Evolutionary conservation across 495 filamentous ascomycete genomes (phyloP), one percentile per base, ranked within the genome.

Genomic region (Staphylotrichum tortipilum): DNA sequence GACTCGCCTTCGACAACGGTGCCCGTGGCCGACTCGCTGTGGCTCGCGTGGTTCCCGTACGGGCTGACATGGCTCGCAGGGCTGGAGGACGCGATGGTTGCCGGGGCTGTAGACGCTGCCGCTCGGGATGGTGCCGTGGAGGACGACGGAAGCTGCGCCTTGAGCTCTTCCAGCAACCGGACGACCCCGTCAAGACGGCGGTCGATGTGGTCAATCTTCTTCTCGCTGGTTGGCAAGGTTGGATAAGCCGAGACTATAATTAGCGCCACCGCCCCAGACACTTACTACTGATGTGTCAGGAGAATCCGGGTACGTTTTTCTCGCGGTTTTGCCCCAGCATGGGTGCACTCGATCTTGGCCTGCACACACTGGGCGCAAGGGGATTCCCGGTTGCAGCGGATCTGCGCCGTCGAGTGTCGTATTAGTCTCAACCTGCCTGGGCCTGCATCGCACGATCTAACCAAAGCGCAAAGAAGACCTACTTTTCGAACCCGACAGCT

Each of bases 181-280:
- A 70, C 75, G 29, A 84, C 81, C n/a, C 69, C 68, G 3, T 70
- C 73, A 3, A 85, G 70, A 3, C 79, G 78, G 36, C 78, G 72
- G 57, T 81, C 80, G 44, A 85, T 82, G 22, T 70, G 63, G 51
- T 84, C 81, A 38, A 85, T 82, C 62, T 85, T 85, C 57, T 69
- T 72, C 56, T 85, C 81, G 61, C 80, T 85, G 44, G 14, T n/a
- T n/a, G n/a, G n/a, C n/a, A n/a, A n/a, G n/a, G n/a, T n/a, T n/a
- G n/a, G n/a, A n/a, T n/a, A n/a, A n/a, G n/a, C n/a, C n/a, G n/a
- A n/a, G n/a, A n/a, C n/a, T n/a, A n/a, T n/a, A n/a, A n/a, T n/a
- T n/a, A n/a, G n/a, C n/a, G n/a, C n/a, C n/a, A n/a, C n/a, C n/a
- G n/a, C n/a, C n/a, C n/a, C n/a, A n/a, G 26, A 28, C 26, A 38